Conservation (phyloP, 192 early-diverging fungal genomes). For the Coemansia sp. region DNA sequence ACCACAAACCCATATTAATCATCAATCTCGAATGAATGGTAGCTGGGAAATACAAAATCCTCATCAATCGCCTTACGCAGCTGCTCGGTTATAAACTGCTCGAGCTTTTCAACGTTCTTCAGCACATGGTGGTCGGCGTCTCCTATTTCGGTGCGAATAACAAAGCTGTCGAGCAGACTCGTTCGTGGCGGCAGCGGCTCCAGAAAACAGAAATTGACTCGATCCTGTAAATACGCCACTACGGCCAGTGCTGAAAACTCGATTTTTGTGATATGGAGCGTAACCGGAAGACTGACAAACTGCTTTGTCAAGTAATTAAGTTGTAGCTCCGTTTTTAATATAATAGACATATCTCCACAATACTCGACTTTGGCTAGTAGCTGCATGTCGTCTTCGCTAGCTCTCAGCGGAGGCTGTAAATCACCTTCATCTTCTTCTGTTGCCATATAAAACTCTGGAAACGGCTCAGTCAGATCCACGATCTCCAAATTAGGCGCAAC, state of each 20-base stretch:
- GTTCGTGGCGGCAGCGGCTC: conserved; percentile 51
- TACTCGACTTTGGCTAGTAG: conserved; percentile 63
- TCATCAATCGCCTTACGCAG: conserved; percentile 72
- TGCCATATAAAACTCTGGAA: conserved; percentile 72
- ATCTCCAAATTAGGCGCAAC: conserved; percentile 71
- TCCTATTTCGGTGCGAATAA: conserved; percentile 47
- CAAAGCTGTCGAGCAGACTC: conserved; percentile 36
- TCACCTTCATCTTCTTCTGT: conserved; percentile 47
- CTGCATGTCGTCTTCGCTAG: conserved; percentile 64
- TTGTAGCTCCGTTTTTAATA: conserved; percentile 64
- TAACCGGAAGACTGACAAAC: conserved; percentile 74
- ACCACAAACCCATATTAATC: neutral
- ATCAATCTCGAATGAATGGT: conserved; percentile 60
- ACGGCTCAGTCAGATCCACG: conserved; percentile 70
- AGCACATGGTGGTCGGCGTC: conserved; percentile 58
- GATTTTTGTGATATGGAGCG: conserved; percentile 66
- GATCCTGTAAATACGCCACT: conserved; percentile 63
- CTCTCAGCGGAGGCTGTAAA: conserved; percentile 14
- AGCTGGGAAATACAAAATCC: conserved; percentile 76
- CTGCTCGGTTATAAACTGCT: conserved; percentile 76
- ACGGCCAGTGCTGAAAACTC: conserved; percentile 69
- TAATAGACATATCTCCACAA: conserved; percentile 71
- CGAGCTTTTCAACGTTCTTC: conserved; percentile 82
- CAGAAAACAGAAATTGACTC: conserved; percentile 72
- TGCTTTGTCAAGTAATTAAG: conserved; percentile 76